These are phyloP conservation scores for Chamaecyparis obtusa DNA, from an alignment of 75 land plant species.

Conservation along the genomic window DNA sequence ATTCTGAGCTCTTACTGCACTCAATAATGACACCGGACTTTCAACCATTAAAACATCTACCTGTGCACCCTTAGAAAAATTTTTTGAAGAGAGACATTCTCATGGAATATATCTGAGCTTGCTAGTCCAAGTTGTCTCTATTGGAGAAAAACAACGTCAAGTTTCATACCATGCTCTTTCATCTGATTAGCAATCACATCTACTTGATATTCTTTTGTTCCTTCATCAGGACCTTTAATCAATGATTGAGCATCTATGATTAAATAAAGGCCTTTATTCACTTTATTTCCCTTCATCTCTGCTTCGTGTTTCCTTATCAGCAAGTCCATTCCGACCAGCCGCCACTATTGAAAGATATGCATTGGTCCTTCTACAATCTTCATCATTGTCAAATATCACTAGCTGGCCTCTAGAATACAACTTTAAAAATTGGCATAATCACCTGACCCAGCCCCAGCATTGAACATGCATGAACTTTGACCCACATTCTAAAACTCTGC, in stretches of 20 bases:
- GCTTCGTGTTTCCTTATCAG: slow-evolving; percentile 71
- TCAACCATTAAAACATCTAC: slow-evolving; percentile 58
- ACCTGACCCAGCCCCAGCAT: too few relatives aligned
- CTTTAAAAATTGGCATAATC: too few relatives aligned
- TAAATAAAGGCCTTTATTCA: slow-evolving; percentile 76
- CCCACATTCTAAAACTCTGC: too few relatives aligned
- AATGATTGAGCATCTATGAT: slow-evolving; percentile 71
- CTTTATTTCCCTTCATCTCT: slow-evolving; percentile 76
- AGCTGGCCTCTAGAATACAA: too few relatives aligned
- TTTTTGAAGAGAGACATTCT: slow-evolving; percentile 54
- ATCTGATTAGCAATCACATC: slow-evolving; percentile 62
- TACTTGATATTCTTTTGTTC: slow-evolving; percentile 87
- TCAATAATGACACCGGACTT: slow-evolving; percentile 59
- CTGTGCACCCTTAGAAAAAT: slow-evolving; percentile 55
- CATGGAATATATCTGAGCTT: slow-evolving; percentile 33
- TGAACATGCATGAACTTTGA: too few relatives aligned
- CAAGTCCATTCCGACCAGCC: slow-evolving; percentile 95
- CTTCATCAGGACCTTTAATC: slow-evolving; percentile 75
- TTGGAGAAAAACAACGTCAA: slow-evolving; percentile 66
- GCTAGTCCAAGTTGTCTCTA: slow-evolving; percentile 14
- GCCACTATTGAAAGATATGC: too few relatives aligned
- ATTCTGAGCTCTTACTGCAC: slow-evolving; percentile 73
- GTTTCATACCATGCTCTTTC: slow-evolving; percentile 67
- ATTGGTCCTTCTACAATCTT: too few relatives aligned
- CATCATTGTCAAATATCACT: too few relatives aligned